Evolutionary conservation across 2,329 filamentous ascomycete genomes (phyloP).

Genomic region (Pseudogymnoascus sp.): DNA sequence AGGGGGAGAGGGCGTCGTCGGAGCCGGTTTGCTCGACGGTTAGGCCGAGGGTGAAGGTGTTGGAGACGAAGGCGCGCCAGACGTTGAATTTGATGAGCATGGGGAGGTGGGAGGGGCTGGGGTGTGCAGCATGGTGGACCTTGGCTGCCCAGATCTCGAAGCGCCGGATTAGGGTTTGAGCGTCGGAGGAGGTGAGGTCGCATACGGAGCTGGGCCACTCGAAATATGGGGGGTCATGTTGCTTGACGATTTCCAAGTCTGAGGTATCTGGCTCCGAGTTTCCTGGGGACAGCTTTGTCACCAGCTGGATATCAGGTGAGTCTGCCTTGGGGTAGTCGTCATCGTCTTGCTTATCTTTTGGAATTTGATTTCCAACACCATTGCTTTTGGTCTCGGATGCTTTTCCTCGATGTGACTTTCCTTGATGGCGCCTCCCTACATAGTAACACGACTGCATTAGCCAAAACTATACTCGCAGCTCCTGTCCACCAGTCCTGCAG

Average conservation of each 20-base stretch:
- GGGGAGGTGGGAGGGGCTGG: constrained; percentile 27
- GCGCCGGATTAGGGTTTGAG: neutral
- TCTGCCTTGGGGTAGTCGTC: neutral
- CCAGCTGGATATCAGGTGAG: neutral
- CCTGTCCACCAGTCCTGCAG: neutral
- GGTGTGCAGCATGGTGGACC: constrained; percentile 12
- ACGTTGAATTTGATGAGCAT: constrained; percentile 32
- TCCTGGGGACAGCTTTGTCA: neutral
- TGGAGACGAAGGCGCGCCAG: constrained; percentile 28
- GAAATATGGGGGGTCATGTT: neutral
- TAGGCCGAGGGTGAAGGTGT: constrained; percentile 24
- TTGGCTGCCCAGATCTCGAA: neutral
- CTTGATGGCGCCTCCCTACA: neutral
- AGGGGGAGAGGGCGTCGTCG: neutral
- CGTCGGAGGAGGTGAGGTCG: neutral
- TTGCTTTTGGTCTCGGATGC: neutral
- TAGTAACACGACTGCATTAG: neutral
- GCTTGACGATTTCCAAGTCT: neutral
- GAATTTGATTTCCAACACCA: neutral
- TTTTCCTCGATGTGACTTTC: neutral
- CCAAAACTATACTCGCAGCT: neutral
- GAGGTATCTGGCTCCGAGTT: neutral
- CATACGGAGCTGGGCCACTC: neutral
- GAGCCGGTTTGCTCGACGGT: neutral
- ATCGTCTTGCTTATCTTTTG: neutral